Evolutionary conservation across 2,329 filamentous ascomycete species (phyloP).

Genomic region (Sporothrix pseudoabietina): DNA sequence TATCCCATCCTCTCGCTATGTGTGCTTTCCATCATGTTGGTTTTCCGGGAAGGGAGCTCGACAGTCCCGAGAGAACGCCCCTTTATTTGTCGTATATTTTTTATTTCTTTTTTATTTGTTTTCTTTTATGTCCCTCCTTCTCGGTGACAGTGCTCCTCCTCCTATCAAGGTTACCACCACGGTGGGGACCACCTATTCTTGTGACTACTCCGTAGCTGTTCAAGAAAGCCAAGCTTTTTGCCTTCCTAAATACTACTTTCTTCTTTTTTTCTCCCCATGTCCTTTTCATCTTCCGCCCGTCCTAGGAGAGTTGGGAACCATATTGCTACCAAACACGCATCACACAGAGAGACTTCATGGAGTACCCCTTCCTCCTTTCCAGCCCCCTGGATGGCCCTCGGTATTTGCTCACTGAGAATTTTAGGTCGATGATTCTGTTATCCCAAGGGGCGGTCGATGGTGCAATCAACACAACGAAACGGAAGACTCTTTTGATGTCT

Average conservation of each 20-base stretch:
- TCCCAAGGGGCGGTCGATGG: not conserved
- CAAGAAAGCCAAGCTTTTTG: conserved; percentile 4
- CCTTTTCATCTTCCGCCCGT: not conserved
- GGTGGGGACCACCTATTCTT: not conserved
- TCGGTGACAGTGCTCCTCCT: not conserved
- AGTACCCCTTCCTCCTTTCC: not conserved
- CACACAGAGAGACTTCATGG: not conserved
- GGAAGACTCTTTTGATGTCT: not conserved
- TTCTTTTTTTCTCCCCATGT: not conserved
- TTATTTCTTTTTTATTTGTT: not conserved
- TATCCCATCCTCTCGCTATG: not conserved
- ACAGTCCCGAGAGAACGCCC: not conserved
- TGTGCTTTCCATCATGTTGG: not conserved
- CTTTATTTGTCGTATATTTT: conserved; percentile 9
- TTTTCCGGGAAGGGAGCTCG: not conserved
- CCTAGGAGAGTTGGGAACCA: too few relatives aligned
- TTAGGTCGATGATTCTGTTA: not conserved
- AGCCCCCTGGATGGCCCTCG: not conserved
- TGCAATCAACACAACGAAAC: not conserved
- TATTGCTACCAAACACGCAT: not conserved
- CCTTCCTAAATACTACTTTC: not conserved
- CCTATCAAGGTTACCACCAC: not conserved
- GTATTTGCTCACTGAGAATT: conserved; percentile 2
- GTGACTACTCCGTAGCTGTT: not conserved
- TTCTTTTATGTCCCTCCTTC: not conserved